These are phyloP conservation scores for Eucalyptus erythrocorys DNA, from an alignment of 345 rosid genomes.

Conservation along the genomic window DNA sequence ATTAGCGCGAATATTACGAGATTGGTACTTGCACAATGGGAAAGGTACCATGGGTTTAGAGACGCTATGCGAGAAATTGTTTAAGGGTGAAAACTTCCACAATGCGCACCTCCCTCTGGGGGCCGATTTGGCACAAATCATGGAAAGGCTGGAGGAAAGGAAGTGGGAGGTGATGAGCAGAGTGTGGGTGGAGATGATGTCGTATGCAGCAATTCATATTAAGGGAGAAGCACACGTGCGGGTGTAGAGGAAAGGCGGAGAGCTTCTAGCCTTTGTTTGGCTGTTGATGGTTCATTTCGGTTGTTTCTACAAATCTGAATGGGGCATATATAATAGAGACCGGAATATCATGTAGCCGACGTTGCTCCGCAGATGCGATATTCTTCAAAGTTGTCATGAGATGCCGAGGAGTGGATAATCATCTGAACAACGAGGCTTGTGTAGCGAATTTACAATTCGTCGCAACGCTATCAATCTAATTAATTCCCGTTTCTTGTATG, in stretches of 20 bases:
- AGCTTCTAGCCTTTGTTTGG: neutral
- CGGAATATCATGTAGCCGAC: no score
- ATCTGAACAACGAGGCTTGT: rapidly evolving
- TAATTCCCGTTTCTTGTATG: neutral
- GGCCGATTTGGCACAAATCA: rapidly evolving
- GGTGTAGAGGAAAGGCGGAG: neutral
- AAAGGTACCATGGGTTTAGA: neutral
- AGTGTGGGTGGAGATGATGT: neutral
- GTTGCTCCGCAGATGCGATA: no score
- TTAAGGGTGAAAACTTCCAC: no score
- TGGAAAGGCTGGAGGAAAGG: neutral
- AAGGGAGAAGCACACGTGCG: neutral
- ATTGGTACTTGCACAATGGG: no score
- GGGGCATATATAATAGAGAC: rapidly evolving
- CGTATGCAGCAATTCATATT: neutral
- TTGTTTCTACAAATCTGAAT: neutral
- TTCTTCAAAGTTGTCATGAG: no score
- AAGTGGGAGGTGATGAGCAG: neutral
- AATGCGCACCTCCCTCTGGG: no score
- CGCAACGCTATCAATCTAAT: rapidly evolving
- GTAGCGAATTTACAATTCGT: neutral
- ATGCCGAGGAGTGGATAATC: neutral
- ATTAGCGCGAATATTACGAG: no score
- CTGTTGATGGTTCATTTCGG: neutral
- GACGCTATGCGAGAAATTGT: neutral